Evolutionary conservation across 2,329 filamentous ascomycete species (phyloP).

Genomic region (Lecanicillium sp.): DNA sequence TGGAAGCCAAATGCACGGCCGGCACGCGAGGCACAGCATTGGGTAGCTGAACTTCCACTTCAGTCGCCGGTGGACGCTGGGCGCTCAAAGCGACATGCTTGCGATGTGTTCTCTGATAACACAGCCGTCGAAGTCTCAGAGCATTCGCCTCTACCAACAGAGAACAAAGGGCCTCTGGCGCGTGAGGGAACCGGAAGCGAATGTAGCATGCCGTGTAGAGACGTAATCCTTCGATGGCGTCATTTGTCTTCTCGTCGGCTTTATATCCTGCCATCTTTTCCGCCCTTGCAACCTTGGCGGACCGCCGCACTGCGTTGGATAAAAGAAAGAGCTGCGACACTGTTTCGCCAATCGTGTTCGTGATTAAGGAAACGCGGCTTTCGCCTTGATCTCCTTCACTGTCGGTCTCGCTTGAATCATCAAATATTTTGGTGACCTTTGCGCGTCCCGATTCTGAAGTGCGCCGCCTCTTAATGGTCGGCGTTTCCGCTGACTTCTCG

Average conservation of each 20-base stretch:
- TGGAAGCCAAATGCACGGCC: constrained; percentile 14
- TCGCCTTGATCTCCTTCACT: constrained; percentile 14
- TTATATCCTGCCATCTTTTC: constrained; percentile 20
- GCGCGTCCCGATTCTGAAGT: no score
- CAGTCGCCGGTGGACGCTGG: constrained; percentile 13
- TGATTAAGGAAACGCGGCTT: constrained; percentile 20
- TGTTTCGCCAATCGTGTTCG: constrained; percentile 19
- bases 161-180: constrained; percentile 21
- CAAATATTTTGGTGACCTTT: background rate
- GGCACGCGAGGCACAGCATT: background rate
- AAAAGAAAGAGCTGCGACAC: constrained; percentile 24
- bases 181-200: constrained; percentile 21
- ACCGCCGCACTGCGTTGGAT: constrained; percentile 23
- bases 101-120: constrained; percentile 18
- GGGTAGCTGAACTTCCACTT: no score
- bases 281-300: constrained; percentile 21
- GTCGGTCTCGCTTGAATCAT: constrained; percentile 14
- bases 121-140: constrained; percentile 18
- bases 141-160: constrained; percentile 18
- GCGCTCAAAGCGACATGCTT: constrained; percentile 15
- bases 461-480: no score
- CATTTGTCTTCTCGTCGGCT: constrained; percentile 23
- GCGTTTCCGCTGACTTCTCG: no score
- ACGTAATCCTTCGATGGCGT: constrained; percentile 22
- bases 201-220: constrained; percentile 25